Conservation (phyloP, 2,329 filamentous ascomycete species). For the Aspergillus pseudonomiae region DNA sequence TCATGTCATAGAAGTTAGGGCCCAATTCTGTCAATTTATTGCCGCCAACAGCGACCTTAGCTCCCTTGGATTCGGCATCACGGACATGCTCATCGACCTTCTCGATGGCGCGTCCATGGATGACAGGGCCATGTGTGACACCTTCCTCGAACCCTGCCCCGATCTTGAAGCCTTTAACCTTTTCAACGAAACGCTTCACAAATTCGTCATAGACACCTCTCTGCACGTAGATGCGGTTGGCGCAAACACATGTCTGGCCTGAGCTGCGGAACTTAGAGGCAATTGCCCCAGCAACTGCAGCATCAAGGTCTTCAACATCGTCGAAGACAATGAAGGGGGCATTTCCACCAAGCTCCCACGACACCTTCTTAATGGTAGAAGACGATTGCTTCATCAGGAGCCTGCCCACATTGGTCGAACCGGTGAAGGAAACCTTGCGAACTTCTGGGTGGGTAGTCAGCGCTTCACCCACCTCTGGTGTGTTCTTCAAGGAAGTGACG, state of each 20-base stretch:
- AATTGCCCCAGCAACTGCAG: slow-evolving; percentile 80
- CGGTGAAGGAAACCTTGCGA: slow-evolving; percentile 93
- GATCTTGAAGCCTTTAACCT: slow-evolving; percentile 54
- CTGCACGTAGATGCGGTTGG: slow-evolving; percentile 60
- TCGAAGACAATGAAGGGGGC: slow-evolving; percentile 97
- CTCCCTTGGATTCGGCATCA: slow-evolving; percentile 79
- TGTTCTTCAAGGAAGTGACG: slow-evolving; percentile 78
- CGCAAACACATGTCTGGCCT: slow-evolving; percentile 93
- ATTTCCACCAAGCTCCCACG: slow-evolving; percentile 91
- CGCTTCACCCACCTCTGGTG: slow-evolving; percentile 72
- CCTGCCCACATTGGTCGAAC: slow-evolving; percentile 66
- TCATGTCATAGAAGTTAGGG: slow-evolving; percentile 85
- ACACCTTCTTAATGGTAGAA: slow-evolving; percentile 80
- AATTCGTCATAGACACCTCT: slow-evolving; percentile 57
- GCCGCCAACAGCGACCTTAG: slow-evolving; percentile 73
- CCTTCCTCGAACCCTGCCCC: slow-evolving; percentile 51
- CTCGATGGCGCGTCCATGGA: slow-evolving; percentile 77
- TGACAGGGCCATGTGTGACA: slow-evolving; percentile 53
- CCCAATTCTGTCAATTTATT: slow-evolving; percentile 74
- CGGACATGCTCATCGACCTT: slow-evolving; percentile 81
- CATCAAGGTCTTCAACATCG: slow-evolving; percentile 80
- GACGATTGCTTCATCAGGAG: slow-evolving; percentile 90
- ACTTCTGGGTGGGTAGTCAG: slow-evolving; percentile 77
- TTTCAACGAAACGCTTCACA: slow-evolving; percentile 56
- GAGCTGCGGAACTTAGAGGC: slow-evolving; percentile 90